Evolutionary conservation across 2,329 filamentous ascomycete species (phyloP), one percentile per base, ranked within the genome.

Genomic region (Nemania sp.): DNA sequence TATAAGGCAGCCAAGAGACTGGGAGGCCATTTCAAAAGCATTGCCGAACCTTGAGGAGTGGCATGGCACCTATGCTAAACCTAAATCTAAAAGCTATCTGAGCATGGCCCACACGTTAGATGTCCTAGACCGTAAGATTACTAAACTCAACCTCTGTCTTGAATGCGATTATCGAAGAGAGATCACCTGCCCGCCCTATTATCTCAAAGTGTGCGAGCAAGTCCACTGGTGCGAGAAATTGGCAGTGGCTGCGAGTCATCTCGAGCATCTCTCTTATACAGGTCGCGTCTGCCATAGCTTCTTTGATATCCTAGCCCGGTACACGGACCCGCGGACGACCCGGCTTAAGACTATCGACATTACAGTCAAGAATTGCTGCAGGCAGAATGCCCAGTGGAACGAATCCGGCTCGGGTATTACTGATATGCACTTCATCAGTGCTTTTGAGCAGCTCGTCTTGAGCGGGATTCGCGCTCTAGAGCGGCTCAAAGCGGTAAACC

Each of bases 361-460:
- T 52, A 90, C 90, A 0, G 89, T 93, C 63, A 92, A 92, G 80
- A 92, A 92, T 69, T 91, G 90, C 77, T 94, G 92, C 73, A 87
- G 90, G 3, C 81, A 84, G 51, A 77, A 83, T 67, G 78, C 80
- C 54, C 80, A 81, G 70, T 89, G 84, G 82, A 85, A 89, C 69
- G 90, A 92, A 72, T 86, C 86, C 0, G 90, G 89, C 2, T 90
- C 89, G 1, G 90, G 90, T 0, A 91, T 93, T 67, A 90, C 89
- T 22, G 90, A 93, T 73, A 87, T 90, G 81, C 84, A 87, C 32
- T 94, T 93, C 71, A 93, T 93, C 72, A 82, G 85, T 26, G 87
- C 89, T 0, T 93, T 93, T 73, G 91, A 93, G 78, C 84, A 85
- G 66, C 81, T 93, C 11, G 89, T 93, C 2, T 71, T 92, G 2